These are phyloP conservation scores for Botrytis squamosa DNA, from an alignment of 2,329 filamentous ascomycete species.

Conservation along the genomic window DNA sequence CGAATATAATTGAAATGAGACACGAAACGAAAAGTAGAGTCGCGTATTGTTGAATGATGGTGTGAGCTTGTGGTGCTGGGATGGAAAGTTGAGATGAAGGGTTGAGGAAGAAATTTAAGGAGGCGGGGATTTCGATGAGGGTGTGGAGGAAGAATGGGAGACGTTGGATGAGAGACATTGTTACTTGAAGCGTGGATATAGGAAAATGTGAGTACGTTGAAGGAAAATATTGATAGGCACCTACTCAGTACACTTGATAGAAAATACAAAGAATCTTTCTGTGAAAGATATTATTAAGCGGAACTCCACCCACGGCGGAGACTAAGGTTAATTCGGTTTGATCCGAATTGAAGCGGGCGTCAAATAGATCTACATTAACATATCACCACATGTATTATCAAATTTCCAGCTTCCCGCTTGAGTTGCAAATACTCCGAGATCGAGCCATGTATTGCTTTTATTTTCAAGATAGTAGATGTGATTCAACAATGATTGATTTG, in stretches of 20 bases:
- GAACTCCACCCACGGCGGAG: background rate
- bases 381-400: background rate
- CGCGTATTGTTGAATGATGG: constrained; percentile 43
- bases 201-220: background rate
- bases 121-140: constrained; percentile 41
- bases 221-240: no score
- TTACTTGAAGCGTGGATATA: background rate
- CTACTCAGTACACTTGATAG: background rate
- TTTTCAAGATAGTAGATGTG: no score
- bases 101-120: constrained; percentile 41
- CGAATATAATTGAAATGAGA: constrained; percentile 40
- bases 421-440: background rate
- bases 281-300: background rate
- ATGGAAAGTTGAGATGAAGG: constrained; percentile 38
- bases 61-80: constrained; percentile 40
- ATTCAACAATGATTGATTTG: no score
- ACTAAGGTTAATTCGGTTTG: background rate
- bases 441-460: background rate
- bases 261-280: background rate
- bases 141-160: constrained; percentile 39
- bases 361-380: background rate
- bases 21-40: constrained; percentile 40
- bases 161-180: constrained; percentile 12
- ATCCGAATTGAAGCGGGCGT: background rate
- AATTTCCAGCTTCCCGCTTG: background rate